Base-by-base conservation (phyloP, 495 filamentous ascomycete species). In the Aspergillus asperescens region DNA sequence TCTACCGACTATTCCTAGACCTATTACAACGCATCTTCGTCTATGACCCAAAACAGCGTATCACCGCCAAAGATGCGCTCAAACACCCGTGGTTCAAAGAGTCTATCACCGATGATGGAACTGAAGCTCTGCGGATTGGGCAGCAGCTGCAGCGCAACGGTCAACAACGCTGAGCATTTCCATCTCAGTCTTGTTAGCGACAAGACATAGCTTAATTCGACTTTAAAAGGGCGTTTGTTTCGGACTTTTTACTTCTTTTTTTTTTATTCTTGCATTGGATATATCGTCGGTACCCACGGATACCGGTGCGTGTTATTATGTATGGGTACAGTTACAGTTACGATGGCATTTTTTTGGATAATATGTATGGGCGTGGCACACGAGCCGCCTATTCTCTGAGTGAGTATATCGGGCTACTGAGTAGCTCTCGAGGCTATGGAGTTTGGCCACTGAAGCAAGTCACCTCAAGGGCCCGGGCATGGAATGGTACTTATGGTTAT, bases 71-170 rank as follows among this genome's bases (percentile, higher is more conserved):
- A 58, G 73, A 94, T 61, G 93, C 93, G 7, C 73, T 98, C 38
- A 82, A 92, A 54, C 93, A 98, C 62, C 82, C 86, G 0, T 98
- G 93, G 93, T 98, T 98, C 73, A 85, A 84, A 57, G 92, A 97
- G 67, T 75, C 76, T 6, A 74, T 86, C 3, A 80, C 86, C 18
- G 93, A 98, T 62, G 93, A 98, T 64, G 93, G 93, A 29, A 96
- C 91, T 18, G 94, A 97, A 72, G 93, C 93, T 31, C 78, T 84
- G 23, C 85, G 86, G 57, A 88, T 94, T 47, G 76, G 65, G 29
- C 60, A 64, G 37, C 69, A 67, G 45, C 54, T 72, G 50, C 64
- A 67, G 42, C 67, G 63, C 50, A 60, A 52, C 31, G 50, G 46
- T 22, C 58, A 60, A 34, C 62, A 55, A 39, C 54, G 55, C 29